Conservation (phyloP, 2,329 filamentous ascomycete genomes). For the Trichothecium sympodiale region DNA sequence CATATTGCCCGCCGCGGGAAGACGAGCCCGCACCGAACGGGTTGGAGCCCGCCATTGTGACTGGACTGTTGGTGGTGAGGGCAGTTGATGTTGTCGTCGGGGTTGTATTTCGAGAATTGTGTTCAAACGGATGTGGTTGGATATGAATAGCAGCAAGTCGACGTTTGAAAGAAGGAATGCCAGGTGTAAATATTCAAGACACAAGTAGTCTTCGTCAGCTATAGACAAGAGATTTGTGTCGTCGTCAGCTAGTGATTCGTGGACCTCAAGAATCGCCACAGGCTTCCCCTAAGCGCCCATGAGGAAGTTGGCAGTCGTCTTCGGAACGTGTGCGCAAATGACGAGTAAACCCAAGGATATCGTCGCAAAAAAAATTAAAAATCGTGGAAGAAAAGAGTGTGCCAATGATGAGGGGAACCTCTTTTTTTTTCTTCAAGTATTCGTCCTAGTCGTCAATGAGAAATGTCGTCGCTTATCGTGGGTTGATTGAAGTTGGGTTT, state of each 20-base stretch:
- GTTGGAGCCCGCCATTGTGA: slow-evolving; percentile 26
- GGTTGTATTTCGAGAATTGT: not conserved
- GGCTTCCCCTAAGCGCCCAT: slow-evolving; percentile 2
- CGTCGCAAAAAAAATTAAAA: too few relatives aligned
- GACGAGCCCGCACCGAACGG: slow-evolving; percentile 18
- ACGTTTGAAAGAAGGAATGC: not conserved
- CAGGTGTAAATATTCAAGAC: not conserved
- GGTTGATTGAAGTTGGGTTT: too few relatives aligned
- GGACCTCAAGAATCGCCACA: slow-evolving; percentile 10
- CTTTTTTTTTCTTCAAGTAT: too few relatives aligned
- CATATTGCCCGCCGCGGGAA: slow-evolving; percentile 32
- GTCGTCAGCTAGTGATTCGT: slow-evolving; percentile 10
- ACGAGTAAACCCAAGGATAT: too few relatives aligned
- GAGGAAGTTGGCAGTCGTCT: too few relatives aligned
- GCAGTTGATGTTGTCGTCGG: slow-evolving; percentile 2
- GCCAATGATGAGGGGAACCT: too few relatives aligned
- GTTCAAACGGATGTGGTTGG: too few relatives aligned
- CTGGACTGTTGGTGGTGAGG: slow-evolving; percentile 1
- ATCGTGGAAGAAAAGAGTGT: too few relatives aligned
- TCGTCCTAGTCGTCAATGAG: too few relatives aligned
- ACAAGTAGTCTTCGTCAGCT: slow-evolving; percentile 4
- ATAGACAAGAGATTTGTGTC: slow-evolving; percentile 4
- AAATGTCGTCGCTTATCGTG: too few relatives aligned
- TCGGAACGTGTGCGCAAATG: too few relatives aligned
- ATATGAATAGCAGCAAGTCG: not conserved